Conservation (phyloP, 306 rosid genomes). For the Castanea mollissima region DNA sequence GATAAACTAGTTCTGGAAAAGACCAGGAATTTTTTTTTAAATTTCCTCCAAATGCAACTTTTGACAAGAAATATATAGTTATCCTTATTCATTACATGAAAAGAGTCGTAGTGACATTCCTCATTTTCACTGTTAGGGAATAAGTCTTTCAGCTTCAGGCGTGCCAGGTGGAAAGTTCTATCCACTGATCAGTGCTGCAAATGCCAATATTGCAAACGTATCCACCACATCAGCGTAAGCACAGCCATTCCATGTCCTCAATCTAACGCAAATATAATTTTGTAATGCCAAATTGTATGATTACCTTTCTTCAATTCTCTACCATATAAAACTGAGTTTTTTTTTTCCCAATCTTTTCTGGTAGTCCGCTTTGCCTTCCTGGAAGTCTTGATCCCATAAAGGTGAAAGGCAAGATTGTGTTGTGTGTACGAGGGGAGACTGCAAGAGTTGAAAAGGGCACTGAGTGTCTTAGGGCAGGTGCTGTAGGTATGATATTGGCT, state of each 20-base stretch:
- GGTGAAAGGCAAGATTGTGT: slow-evolving; percentile 61
- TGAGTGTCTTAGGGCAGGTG: slow-evolving; percentile 41
- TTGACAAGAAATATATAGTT: too few relatives aligned
- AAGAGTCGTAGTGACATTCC: background rate
- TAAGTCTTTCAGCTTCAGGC: slow-evolving; percentile 42
- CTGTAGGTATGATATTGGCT: slow-evolving; percentile 64
- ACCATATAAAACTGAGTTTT: too few relatives aligned
- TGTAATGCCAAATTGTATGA: background rate
- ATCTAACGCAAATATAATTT: background rate
- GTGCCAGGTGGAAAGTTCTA: slow-evolving; percentile 39
- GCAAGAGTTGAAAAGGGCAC: slow-evolving; percentile 34
- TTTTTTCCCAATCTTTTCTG: background rate
- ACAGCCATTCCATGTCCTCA: background rate
- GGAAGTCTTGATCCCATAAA: slow-evolving; percentile 49
- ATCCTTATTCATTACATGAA: background rate
- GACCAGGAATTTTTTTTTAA: too few relatives aligned
- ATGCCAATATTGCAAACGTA: slow-evolving; percentile 24
- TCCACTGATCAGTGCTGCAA: slow-evolving; percentile 39
- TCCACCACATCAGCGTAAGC: slow-evolving; percentile 31
- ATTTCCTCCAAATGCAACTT: too few relatives aligned
- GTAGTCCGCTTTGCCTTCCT: slow-evolving; percentile 33
- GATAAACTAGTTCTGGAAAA: too few relatives aligned
- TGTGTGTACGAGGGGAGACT: slow-evolving; percentile 39
- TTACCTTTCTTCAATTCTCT: background rate
- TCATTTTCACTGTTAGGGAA: slow-evolving; percentile 39